Percentiles rank a stretch among this genome's conserved stretches.
These are phyloP conservation scores for Elongisporangium prolatum DNA, from an alignment of 352 stramenopile species.

Conservation along the genomic window DNA sequence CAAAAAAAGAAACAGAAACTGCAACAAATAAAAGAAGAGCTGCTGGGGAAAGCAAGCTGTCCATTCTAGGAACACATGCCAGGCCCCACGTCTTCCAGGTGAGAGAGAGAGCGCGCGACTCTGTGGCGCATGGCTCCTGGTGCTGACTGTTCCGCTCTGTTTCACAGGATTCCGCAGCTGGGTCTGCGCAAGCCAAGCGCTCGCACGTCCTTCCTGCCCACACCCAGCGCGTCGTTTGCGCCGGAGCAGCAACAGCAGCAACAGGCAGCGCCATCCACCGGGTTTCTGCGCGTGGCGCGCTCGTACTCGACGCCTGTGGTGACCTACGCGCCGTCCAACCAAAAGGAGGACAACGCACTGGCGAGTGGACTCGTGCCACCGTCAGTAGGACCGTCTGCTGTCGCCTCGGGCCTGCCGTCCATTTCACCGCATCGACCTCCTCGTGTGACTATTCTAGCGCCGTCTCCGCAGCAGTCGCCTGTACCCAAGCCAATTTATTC, in stretches of 20 bases:
- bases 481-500: constrained; percentile 13
- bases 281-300: constrained; percentile 10
- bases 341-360: background rate
- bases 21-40: background rate
- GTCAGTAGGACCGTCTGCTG: background rate
- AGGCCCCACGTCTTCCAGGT: background rate
- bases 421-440: constrained; percentile 8
- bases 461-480: constrained; percentile 1
- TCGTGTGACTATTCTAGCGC: constrained; percentile 12
- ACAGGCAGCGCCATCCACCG: constrained; percentile 3
- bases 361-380: background rate
- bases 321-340: constrained; percentile 4
- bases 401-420: background rate
- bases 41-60: background rate
- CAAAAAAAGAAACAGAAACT: background rate
- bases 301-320: constrained; percentile 12
- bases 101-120: background rate
- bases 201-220: constrained; percentile 13
- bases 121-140: background rate
- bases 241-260: constrained; percentile 2
- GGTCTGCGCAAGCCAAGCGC: constrained; percentile 12
- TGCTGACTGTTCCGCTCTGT: background rate
- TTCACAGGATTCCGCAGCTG: constrained; percentile 11
- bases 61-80: background rate
- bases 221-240: constrained; percentile 3